Evolutionary conservation across 177 flowering plant species (phyloP).

Genomic region (Vitis hybrid): DNA sequence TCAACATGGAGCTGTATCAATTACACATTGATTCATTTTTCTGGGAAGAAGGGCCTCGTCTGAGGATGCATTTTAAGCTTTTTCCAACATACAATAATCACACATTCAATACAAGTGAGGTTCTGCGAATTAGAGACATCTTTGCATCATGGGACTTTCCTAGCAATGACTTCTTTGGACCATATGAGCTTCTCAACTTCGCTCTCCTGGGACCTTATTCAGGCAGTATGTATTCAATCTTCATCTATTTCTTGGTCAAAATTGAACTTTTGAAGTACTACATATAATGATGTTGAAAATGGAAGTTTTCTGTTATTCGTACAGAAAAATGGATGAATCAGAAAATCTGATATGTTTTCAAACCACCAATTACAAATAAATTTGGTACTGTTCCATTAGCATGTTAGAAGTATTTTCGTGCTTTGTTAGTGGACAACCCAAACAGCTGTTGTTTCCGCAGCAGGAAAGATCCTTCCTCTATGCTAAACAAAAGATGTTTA

Average conservation of each 20-base stretch:
- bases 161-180: slow-evolving; percentile 64
- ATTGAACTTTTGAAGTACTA: neutral
- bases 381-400: too few species aligned
- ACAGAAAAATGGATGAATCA: neutral
- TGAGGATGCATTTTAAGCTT: slow-evolving; percentile 68
- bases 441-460: too few species aligned
- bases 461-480: too few species aligned
- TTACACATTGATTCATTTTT: slow-evolving; percentile 41
- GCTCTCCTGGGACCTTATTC: slow-evolving; percentile 61
- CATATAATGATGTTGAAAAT: neutral
- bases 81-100: slow-evolving; percentile 41
- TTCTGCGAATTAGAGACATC: slow-evolving; percentile 44
- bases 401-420: too few species aligned
- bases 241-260: neutral
- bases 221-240: slow-evolving; percentile 34
- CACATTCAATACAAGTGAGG: slow-evolving; percentile 63
- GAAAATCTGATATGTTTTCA: too few species aligned
- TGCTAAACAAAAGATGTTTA: too few species aligned
- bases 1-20: slow-evolving; percentile 53
- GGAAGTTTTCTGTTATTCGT: neutral
- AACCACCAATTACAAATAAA: too few species aligned
- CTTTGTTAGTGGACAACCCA: too few species aligned
- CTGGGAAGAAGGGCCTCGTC: slow-evolving; percentile 87
- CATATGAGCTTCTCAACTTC: slow-evolving; percentile 81
- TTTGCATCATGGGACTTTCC: slow-evolving; percentile 61